These are phyloP conservation scores for Neospora caninum DNA, from an alignment of 169 alveolate genomes.

Conservation along the genomic window DNA sequence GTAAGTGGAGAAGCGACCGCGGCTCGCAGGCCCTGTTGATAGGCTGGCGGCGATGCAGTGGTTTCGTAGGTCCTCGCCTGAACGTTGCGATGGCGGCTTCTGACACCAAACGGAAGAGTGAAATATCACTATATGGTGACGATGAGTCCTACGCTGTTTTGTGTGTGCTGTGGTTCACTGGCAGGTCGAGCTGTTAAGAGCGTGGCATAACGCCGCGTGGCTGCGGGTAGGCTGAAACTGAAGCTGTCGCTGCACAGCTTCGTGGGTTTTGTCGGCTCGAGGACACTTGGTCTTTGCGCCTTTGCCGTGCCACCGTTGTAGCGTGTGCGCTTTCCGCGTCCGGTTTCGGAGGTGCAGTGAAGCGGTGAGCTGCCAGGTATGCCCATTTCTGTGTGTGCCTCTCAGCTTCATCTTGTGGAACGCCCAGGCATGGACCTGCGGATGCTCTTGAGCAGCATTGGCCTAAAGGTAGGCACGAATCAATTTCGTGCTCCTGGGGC, in stretches of 20 bases:
- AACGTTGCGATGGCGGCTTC: no score
- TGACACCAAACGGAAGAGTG: no score
- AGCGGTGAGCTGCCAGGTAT: neutral
- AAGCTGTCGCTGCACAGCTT: no score
- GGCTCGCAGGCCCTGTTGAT: no score
- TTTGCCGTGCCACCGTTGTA: no score
- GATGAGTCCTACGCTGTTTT: neutral
- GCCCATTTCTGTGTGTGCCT: neutral
- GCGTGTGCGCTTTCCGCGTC: no score
- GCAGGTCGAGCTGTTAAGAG: slow-evolving; percentile 23
- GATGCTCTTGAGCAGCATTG: neutral
- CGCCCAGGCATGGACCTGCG: slow-evolving; percentile 15
- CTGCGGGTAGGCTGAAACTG: neutral
- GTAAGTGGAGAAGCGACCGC: no score
- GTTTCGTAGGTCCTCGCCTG: no score
- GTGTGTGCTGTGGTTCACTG: neutral
- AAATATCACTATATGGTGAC: no score
- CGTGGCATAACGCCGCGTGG: slow-evolving; percentile 31
- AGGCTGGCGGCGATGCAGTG: no score
- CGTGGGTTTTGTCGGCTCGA: no score
- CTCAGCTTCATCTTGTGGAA: slow-evolving; percentile 31
- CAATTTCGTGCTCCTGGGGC: neutral
- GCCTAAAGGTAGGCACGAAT: neutral
- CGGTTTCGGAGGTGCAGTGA: neutral
- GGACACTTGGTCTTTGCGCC: no score